Evolutionary conservation across 1,139 yeast species (phyloP).

Genomic region (Hansenula sp.): DNA sequence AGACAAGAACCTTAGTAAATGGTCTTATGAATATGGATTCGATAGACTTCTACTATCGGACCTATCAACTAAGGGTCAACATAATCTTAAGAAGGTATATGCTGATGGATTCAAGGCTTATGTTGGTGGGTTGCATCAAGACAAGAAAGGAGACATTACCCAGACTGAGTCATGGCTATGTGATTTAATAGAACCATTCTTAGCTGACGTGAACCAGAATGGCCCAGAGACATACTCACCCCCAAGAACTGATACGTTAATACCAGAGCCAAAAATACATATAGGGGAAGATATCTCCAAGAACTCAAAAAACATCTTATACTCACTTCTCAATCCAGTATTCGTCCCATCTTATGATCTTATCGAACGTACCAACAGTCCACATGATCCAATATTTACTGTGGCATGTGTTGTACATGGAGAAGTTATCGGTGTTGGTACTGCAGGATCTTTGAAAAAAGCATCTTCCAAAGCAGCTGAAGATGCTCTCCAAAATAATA

Average conservation of each 20-base stretch:
- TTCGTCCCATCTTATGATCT: slow-evolving; percentile 6
- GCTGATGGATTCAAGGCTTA: slow-evolving; percentile 91
- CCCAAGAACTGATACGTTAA: background rate
- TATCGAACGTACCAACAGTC: background rate
- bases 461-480: slow-evolving; percentile 78
- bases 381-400: slow-evolving; percentile 34
- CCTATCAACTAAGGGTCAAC: background rate
- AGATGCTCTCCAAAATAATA: slow-evolving; percentile 37
- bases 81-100: slow-evolving; percentile 40
- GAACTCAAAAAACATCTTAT: slow-evolving; percentile 6
- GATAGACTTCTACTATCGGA: slow-evolving; percentile 41
- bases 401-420: slow-evolving; percentile 27
- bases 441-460: slow-evolving; percentile 50
- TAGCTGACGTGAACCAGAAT: slow-evolving; percentile 22
- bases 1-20: slow-evolving; percentile 58
- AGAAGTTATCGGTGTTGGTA: slow-evolving; percentile 50
- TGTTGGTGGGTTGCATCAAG: slow-evolving; percentile 76
- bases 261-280: too few species aligned
- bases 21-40: slow-evolving; percentile 57
- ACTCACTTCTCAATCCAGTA: slow-evolving; percentile 4
- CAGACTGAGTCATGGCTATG: slow-evolving; percentile 59
- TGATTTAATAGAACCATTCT: slow-evolving; percentile 47
- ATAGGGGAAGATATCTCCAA: slow-evolving; percentile 23
- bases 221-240: background rate
- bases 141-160: slow-evolving; percentile 40